These are phyloP conservation scores for Fonsecaea nubica DNA, from an alignment of 2,329 filamentous ascomycete genomes.

Conservation along the genomic window DNA sequence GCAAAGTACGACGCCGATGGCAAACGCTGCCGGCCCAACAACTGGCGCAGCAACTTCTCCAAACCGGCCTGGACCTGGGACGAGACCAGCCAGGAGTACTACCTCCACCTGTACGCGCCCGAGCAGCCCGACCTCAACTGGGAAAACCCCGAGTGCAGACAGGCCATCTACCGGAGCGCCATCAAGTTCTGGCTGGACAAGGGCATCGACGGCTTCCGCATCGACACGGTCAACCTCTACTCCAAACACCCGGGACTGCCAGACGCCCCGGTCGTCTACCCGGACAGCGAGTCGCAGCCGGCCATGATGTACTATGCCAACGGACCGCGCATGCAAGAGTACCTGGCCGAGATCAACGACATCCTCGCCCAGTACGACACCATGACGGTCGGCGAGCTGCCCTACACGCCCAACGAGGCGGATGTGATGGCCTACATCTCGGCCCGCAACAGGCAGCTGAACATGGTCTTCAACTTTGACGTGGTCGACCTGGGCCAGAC, in stretches of 20 bases:
- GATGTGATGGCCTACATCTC: slow-evolving; percentile 67
- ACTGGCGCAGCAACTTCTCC: slow-evolving; percentile 70
- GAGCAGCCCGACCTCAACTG: slow-evolving; percentile 80
- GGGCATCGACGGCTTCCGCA: slow-evolving; percentile 72
- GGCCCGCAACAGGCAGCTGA: slow-evolving; percentile 61
- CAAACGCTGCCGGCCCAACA: slow-evolving; percentile 70
- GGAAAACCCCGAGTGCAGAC: slow-evolving; percentile 68
- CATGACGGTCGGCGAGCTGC: slow-evolving; percentile 74
- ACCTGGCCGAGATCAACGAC: slow-evolving; percentile 68
- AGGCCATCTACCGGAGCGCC: slow-evolving; percentile 69
- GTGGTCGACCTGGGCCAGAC: slow-evolving; percentile 67
- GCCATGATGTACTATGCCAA: slow-evolving; percentile 66
- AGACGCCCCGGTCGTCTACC: slow-evolving; percentile 63
- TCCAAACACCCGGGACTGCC: slow-evolving; percentile 62
- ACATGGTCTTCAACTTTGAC: slow-evolving; percentile 74
- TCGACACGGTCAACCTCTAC: slow-evolving; percentile 72
- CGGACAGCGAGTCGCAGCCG: slow-evolving; percentile 55
- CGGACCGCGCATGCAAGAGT: slow-evolving; percentile 72
- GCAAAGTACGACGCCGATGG: slow-evolving; percentile 60
- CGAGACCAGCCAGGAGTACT: slow-evolving; percentile 71
- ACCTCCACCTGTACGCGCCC: slow-evolving; percentile 72
- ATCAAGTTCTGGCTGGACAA: slow-evolving; percentile 77
- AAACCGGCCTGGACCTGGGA: slow-evolving; percentile 64
- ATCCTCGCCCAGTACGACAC: slow-evolving; percentile 64
- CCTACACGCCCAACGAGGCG: slow-evolving; percentile 64